Base-by-base conservation (phyloP, 2,329 filamentous ascomycete species). In the Plectosphaerella cucumerina region DNA sequence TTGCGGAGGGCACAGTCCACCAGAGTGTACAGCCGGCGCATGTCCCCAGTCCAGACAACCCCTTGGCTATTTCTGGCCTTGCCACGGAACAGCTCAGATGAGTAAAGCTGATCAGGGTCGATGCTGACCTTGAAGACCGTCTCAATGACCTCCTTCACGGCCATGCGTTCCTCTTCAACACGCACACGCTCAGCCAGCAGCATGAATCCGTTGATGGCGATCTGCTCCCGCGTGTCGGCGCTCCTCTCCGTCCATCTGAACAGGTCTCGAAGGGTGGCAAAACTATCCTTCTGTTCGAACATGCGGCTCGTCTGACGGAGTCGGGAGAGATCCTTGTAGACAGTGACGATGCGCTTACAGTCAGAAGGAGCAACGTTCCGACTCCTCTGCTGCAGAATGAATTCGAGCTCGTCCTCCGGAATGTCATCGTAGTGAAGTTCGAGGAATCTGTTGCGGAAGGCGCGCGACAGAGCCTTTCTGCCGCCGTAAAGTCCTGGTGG, bases 401-500 rank as follows among this genome's bases (percentile, higher is more conserved):
- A 89, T 61, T 96, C 90, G 43, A 99, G 73, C 64, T 99, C 95
- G 56, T 90, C 86, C 64, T 97, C 90, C 0, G 94, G 94, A 21
- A 99, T 99, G 62, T 99, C 95, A 60, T 97, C 94, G 61, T 96
- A 97, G 67, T 99, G 94, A 5, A 99, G 75, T 68, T 99, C 94
- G 4, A 99, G 78, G 62, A 99, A 99, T 62, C 94, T 84, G 66
- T 99, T 99, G 50, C 95, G 85, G 70, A 99, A 99, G 2, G 94
- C 94, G 41, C 95, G 82, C 1, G 94, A 97, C 8, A 99, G 76
- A 1, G 90, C 85, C 65, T 99, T 99, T 60, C 94, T 82, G 15
- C 94, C 94, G 52, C 95, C 95, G 61, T 99, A 99, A 1, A 99
- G 73, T 34, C 94, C 94, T 20, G 95, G 88, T 1, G 94, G 94